Base-by-base conservation (phyloP, 73 alveolate genomes). In the Paramecium sonneborni region DNA sequence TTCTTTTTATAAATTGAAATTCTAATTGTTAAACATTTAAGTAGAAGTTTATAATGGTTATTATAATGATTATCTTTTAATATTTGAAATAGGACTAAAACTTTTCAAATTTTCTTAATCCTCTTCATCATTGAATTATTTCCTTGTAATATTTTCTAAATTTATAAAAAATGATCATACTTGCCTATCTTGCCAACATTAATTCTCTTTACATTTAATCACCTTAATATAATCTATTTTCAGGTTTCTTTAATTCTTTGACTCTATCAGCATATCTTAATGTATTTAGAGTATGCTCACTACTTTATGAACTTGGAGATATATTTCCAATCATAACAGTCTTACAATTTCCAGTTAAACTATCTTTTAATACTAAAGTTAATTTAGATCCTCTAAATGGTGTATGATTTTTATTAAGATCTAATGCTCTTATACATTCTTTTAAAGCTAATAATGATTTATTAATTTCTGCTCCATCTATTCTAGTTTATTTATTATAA, bases 211-310 rank as follows among this genome's bases (percentile, higher is more conserved):
- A 62, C 39, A 62, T 62, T 14, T 23, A 62, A 26, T 62, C 84
- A 2, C 46, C 84, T 62, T 26, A 8, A 14, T 0, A 62, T 23
- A 30, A 8, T 62, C 84, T 62, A 12, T 62, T 62, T 26, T 62
- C 84, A 26, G 92, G 91, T 58, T 98, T 98, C 69, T 99, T 98
- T 70, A 99, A 97, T 93, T 99, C 99, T 95, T 98, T 99, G 38
- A 98, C 99, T 93, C 99, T 98, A 93, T 98, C 99, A 37, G 99
- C 99, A 92, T 99, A 99, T 93, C 99, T 95, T 48, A 99, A 95
- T 70, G 99, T 98, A 93, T 99, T 99, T 58, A 99, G 93, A 76
- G 99, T 96, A 92, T 99, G 99, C 92, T 99, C 99, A 85, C 99
- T 95, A 23, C 99, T 95, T n/a, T 95, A 88, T 57, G 95, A 86